Base-by-base conservation (phyloP, 2,329 filamentous ascomycete genomes). In the Rhinocladiella similis region DNA sequence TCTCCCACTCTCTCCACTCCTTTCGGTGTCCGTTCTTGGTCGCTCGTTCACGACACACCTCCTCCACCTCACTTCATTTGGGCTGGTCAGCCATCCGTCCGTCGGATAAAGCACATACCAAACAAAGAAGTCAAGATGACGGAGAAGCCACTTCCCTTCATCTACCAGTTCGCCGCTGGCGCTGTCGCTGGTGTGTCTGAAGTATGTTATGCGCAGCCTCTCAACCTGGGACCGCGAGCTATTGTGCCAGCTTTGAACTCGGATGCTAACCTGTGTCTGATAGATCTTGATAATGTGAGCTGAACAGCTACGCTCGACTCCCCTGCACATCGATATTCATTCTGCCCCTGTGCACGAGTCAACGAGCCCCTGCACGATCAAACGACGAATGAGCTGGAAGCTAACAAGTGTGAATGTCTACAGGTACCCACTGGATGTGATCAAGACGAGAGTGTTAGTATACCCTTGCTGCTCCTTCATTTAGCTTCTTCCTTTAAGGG, bases 381-480 rank as follows among this genome's bases (percentile, higher is more conserved):
- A 9, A 33, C 10, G 9, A 10, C 27, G 27, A 33, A 33, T 33
- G 27, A 33, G 27, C 10, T 7, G 27, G 27, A 33, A 33, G 27
- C 27, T 33, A 12, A 33, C 27, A 10, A 25, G 6, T 33, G 10
- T 33, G 27, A 12, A 10, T 61, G 47, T 54, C 53, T 46, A 22
- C 72, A 97, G 92, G 94, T 99, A 99, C 80, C 94, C 94, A 66
- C 82, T 99, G 74, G 94, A 99, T 74, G 94, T 99, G 57, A 91
- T 97, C 75, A 97, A 97, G 84, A 97, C 94, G 64, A 83, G 93
- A 87, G 89, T 96, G 89, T 94, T 84, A 83, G 87, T 74, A 63
- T 61, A 63, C 19, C 49, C 39, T 43, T 20, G 22, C 39, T 53
- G 39, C 47, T 54, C 12, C n/a, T 39, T 42, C 25, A 35, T 16